These are phyloP conservation scores for Boechera stricta DNA, from an alignment of 345 rosid species.

Conservation along the genomic window DNA sequence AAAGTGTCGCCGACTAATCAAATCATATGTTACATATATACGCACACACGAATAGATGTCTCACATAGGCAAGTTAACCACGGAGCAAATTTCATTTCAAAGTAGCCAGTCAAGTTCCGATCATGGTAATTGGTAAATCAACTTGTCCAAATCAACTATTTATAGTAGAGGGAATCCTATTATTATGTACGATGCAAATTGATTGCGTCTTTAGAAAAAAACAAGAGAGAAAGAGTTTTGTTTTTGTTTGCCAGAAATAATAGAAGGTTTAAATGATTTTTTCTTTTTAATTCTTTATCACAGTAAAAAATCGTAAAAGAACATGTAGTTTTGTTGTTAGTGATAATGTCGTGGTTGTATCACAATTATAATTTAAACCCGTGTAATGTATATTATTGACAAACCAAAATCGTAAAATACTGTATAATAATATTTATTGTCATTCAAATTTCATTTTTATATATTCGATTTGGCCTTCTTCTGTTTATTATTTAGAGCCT, in stretches of 20 bases:
- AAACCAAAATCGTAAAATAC: no score
- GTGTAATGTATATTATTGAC: no score
- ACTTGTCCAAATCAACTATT: constrained; percentile 29
- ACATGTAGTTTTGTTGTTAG: no score
- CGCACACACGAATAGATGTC: not conserved
- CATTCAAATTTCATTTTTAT: no score
- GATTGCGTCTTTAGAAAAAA: constrained; percentile 7
- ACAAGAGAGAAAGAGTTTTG: not conserved
- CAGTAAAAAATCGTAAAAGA: no score
- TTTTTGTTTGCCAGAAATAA: not conserved
- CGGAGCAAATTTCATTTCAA: not conserved
- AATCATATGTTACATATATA: not conserved
- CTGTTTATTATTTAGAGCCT: no score
- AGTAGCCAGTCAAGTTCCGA: constrained; percentile 8
- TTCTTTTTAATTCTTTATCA: no score
- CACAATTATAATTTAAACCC: no score
- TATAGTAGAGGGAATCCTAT: constrained; percentile 16
- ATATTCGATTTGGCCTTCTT: no score
- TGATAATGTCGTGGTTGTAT: no score
- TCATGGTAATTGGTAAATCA: constrained; percentile 20
- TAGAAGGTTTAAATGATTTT: not conserved
- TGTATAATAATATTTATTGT: no score
- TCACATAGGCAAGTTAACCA: not conserved
- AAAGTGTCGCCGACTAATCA: not conserved
- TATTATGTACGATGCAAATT: constrained; percentile 23